A percentile compares a stretch with the other conserved stretches of the same genome.
Evolutionary conservation across 345 rosid species (phyloP).

Genomic region (rapeseed (Brassica napus)): DNA sequence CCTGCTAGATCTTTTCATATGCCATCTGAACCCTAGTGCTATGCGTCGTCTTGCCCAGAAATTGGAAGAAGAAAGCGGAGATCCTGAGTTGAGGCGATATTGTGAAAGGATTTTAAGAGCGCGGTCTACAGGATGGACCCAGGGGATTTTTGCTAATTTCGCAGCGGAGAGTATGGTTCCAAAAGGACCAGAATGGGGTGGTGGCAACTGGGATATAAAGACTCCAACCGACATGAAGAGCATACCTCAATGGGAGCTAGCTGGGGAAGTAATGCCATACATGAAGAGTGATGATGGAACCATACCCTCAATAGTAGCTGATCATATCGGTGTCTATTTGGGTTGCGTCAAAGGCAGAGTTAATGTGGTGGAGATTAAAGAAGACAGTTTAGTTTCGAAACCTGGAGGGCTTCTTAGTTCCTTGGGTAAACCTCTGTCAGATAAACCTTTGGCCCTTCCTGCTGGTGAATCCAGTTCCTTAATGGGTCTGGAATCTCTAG

Average conservation of each 20-base stretch:
- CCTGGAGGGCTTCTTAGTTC: constrained; percentile 56
- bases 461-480: constrained; percentile 56
- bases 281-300: constrained; percentile 95
- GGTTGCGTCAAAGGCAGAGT: constrained; percentile 96
- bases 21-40: constrained; percentile 99
- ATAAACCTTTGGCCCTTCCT: constrained; percentile 50
- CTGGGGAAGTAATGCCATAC: constrained; percentile 97
- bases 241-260: constrained; percentile 93
- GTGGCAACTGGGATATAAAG: constrained; percentile 99
- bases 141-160: constrained; percentile 97
- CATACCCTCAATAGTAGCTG: constrained; percentile 81
- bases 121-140: constrained; percentile 98
- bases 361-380: constrained; percentile 80
- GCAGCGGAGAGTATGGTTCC: constrained; percentile 99
- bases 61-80: constrained; percentile 86
- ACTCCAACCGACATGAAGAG: constrained; percentile 81
- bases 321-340: constrained; percentile 91
- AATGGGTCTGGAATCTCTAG: constrained; percentile 83
- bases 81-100: constrained; percentile 85
- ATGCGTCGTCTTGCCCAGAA: constrained; percentile 97
- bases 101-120: constrained; percentile 93
- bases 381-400: constrained; percentile 69
- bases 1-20: constrained; percentile 90
- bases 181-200: constrained; percentile 98
- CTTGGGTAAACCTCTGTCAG: constrained; percentile 48